Conservation (phyloP, 768 basidiomycete genomes). For the Leucosporidium scottii region DNA sequence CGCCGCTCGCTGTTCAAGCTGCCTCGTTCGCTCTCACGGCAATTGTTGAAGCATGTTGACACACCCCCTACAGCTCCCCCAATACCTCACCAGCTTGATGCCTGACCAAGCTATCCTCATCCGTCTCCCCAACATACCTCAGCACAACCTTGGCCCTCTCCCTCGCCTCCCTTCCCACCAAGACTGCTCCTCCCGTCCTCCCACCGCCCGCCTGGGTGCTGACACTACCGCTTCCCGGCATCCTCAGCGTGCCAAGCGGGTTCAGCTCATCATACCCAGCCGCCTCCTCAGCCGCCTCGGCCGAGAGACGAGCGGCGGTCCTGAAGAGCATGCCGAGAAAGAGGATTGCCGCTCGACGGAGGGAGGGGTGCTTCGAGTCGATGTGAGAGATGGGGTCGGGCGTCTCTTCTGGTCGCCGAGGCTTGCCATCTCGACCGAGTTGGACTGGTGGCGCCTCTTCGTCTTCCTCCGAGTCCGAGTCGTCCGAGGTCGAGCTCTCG, state of each 20-base stretch:
- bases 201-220: not conserved
- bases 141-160: conserved; percentile 56
- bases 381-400: not conserved
- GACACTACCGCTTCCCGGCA: not conserved
- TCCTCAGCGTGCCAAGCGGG: not conserved
- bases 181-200: not conserved
- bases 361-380: conserved; percentile 2
- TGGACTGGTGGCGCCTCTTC: conserved; percentile 9
- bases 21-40: too few relatives aligned
- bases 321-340: conserved; percentile 8
- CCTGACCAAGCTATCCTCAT: conserved; percentile 63
- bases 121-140: conserved; percentile 61
- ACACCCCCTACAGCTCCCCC: not conserved
- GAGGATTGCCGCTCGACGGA: conserved; percentile 5
- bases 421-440: conserved; percentile 3
- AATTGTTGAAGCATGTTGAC: too few relatives aligned
- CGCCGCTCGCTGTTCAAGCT: too few relatives aligned
- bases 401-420: not conserved
- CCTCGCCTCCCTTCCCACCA: not conserved
- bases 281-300: not conserved
- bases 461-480: conserved; percentile 19
- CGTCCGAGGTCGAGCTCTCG: conserved; percentile 4
- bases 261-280: not conserved
- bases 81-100: conserved; percentile 18
- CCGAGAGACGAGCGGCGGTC: not conserved